Conservation (phyloP, 345 rosid genomes). For the Triadica sebifera region DNA sequence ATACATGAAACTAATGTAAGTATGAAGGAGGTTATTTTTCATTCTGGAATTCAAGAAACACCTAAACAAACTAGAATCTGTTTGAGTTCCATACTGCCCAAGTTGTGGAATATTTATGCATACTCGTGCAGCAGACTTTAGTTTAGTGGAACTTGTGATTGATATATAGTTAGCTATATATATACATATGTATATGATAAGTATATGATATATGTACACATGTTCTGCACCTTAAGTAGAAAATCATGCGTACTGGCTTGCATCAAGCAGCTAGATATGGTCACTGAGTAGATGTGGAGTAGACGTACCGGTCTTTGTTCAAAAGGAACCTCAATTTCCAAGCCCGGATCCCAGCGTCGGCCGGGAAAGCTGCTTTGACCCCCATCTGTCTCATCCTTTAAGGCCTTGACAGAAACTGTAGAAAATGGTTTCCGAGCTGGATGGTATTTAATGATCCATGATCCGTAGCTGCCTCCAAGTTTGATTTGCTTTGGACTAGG, state of each 20-base stretch:
- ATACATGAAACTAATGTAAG: conserved; percentile 19
- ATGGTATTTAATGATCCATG: conserved; percentile 36
- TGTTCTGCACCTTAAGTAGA: background rate
- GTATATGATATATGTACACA: background rate
- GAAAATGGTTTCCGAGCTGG: conserved; percentile 32
- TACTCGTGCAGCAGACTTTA: background rate
- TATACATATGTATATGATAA: background rate
- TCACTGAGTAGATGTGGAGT: background rate
- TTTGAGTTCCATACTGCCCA: background rate
- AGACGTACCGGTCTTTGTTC: conserved; percentile 86
- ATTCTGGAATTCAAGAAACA: background rate
- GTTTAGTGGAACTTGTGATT: background rate
- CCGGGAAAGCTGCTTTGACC: conserved; percentile 57
- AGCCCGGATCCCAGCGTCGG: conserved; percentile 81
- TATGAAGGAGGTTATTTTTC: background rate
- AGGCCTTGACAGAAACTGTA: conserved; percentile 44
- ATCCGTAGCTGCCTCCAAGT: conserved; percentile 46
- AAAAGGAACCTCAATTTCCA: conserved; percentile 79
- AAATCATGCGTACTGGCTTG: background rate
- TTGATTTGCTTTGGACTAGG: conserved; percentile 43
- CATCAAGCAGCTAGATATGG: background rate
- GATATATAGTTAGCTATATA: background rate
- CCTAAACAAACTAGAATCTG: background rate
- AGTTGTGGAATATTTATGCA: background rate
- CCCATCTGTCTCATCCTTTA: conserved; percentile 58